Evolutionary conservation across 176 grass and related monocot genomes (phyloP), one percentile per base, ranked within the genome.

Genomic region (Oryza glumipatula): DNA sequence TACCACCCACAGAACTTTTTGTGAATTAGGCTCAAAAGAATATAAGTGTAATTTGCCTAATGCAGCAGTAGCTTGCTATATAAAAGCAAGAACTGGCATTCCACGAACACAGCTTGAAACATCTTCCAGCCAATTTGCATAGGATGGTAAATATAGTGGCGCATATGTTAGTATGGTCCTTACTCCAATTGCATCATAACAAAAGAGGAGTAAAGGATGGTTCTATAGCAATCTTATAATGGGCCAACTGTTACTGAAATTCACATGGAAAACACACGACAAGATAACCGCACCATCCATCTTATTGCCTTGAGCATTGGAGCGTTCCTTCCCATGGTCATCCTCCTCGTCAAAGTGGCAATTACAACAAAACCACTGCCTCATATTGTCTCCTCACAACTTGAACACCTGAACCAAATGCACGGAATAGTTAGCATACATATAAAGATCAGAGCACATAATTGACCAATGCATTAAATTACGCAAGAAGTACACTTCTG

Each of bases 311-410:
- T 71, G 85, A 84, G 85, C 54, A 76, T 87, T 91, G 43, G 89
- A 73, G 28, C 45, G 76, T 33, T 84, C 85, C 84, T 56, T 69
- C 24, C 74, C 76, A 35, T 24, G 76, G 13, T 1, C 64, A 17
- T 87, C 89, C 0, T 87, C 70, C 0, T 76, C 89, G 0, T 80
- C 64, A 3, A 65, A 52, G 9, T 32, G 52, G 54, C 76, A 56
- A 51, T 84, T 84, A 80, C 89, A 91, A 70, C 89, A 91, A 10
- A 87, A 76, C 89, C 89, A 91, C 49, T 36, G 69, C 49, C 80
- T 74, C 89, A 91, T 91, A 43, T 52, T 19, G 75, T 11, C 76
- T 78, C 39, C 69, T 74, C 80, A 48, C 76, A 76, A 43, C 89
- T 91, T 84, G 70, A 80, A 68, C 35, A 38, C 76, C 80, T 80